Conservation (phyloP, 2,329 filamentous ascomycete genomes). For the Aplosporella prunicola region DNA sequence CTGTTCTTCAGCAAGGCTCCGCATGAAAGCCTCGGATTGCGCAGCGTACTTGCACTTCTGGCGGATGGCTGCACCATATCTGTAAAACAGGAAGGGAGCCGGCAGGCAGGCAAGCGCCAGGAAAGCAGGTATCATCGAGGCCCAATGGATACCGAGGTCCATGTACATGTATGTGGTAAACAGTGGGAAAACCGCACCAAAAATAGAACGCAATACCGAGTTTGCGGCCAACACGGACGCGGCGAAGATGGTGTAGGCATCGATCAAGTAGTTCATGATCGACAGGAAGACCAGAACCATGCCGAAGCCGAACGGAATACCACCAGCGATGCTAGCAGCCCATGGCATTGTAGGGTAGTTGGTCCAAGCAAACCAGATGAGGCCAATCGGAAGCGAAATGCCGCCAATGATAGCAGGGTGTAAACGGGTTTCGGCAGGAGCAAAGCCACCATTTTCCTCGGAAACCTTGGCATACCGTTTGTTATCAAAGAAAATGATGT, state of each 20-base stretch:
- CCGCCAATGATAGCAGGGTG: constrained; percentile 53
- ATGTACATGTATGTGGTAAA: constrained; percentile 59
- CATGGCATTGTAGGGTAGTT: constrained; percentile 45
- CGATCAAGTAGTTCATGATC: constrained; percentile 35
- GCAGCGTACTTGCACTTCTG: constrained; percentile 60
- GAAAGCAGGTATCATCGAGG: constrained; percentile 63
- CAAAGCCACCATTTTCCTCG: constrained; percentile 42
- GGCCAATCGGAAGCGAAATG: constrained; percentile 45
- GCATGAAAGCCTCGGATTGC: constrained; percentile 54
- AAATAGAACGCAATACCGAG: constrained; percentile 68
- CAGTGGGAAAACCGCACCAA: constrained; percentile 69
- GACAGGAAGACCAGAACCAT: constrained; percentile 58
- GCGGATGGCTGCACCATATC: constrained; percentile 56
- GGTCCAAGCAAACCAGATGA: constrained; percentile 34
- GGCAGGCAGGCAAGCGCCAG: constrained; percentile 62
- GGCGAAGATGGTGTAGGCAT: constrained; percentile 60
- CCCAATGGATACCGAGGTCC: constrained; percentile 56
- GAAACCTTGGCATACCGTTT: constrained; percentile 31
- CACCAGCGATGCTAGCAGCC: constrained; percentile 44
- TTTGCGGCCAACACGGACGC: constrained; percentile 68
- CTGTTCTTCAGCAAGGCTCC: constrained; percentile 31
- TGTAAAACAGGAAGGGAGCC: constrained; percentile 68
- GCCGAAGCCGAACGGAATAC: constrained; percentile 47
- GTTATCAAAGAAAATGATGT: constrained; percentile 34
- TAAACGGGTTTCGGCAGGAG: constrained; percentile 58